A percentile compares a stretch with the other conserved stretches of the same genome.
These are phyloP conservation scores for Colletotrichum sp. DNA, from an alignment of 2,329 filamentous ascomycete species.

Conservation along the genomic window DNA sequence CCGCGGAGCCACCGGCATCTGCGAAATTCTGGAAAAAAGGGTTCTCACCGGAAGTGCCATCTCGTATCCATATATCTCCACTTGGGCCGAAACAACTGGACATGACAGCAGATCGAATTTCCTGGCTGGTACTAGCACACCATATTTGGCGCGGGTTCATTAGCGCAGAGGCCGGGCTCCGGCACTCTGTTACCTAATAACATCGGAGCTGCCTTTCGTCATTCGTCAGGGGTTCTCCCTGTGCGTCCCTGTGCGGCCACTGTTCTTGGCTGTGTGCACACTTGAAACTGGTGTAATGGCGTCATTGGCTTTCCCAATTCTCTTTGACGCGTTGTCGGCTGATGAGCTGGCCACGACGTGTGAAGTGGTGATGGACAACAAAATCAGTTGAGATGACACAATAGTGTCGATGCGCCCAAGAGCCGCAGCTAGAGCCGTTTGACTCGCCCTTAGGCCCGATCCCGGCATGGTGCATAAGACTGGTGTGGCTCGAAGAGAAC, in stretches of 20 bases:
- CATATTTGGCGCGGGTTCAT: background rate
- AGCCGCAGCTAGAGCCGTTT: background rate
- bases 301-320: background rate
- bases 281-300: background rate
- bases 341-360: background rate
- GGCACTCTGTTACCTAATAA: slow-evolving; percentile 12
- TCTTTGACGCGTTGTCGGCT: background rate
- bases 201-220: slow-evolving; percentile 1
- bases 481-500: background rate
- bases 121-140: slow-evolving; percentile 3
- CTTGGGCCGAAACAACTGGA: slow-evolving; percentile 18
- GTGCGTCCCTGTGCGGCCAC: background rate
- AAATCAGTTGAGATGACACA: background rate
- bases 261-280: background rate
- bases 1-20: slow-evolving; percentile 2
- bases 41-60: background rate
- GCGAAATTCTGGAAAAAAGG: background rate
- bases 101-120: slow-evolving; percentile 13
- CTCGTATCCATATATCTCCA: slow-evolving; percentile 16
- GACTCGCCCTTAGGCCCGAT: background rate
- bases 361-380: background rate
- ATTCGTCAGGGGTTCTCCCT: slow-evolving; percentile 12
- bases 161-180: background rate
- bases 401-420: background rate
- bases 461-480: slow-evolving; percentile 4